Conservation (phyloP, 73 alveolate genomes). For the Paramecium sonneborni region DNA sequence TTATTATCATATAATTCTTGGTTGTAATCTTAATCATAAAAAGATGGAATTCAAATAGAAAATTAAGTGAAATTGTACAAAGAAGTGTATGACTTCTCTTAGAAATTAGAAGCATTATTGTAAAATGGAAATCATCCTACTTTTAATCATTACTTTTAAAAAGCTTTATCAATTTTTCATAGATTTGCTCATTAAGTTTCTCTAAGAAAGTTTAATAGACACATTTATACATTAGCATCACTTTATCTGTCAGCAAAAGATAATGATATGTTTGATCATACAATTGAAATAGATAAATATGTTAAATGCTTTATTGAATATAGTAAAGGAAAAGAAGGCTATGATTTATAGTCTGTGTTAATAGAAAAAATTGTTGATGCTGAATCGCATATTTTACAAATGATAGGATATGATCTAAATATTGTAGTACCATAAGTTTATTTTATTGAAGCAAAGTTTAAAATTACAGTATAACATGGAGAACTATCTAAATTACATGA, state of each 20-base stretch:
- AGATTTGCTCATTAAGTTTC: constrained; percentile 42
- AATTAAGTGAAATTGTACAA: neutral
- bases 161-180: constrained; percentile 9
- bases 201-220: neutral
- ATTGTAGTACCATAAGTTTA: constrained; percentile 10
- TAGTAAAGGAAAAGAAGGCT: neutral
- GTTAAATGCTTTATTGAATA: neutral
- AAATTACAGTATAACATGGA: neutral
- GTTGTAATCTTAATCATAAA: neutral
- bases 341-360: neutral
- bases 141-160: constrained; percentile 17
- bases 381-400: constrained; percentile 16
- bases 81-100: neutral
- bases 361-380: constrained; percentile 22
- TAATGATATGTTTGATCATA: constrained; percentile 23
- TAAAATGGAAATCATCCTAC: neutral
- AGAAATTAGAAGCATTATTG: neutral
- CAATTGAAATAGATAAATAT: constrained; percentile 34
- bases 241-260: constrained; percentile 25
- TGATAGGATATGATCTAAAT: constrained; percentile 46
- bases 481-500: neutral
- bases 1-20: neutral
- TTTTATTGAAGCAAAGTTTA: neutral
- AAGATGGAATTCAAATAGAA: neutral
- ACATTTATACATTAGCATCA: neutral